Base-by-base conservation (phyloP, 768 basidiomycete species). In the Cantharellus anzutake region DNA sequence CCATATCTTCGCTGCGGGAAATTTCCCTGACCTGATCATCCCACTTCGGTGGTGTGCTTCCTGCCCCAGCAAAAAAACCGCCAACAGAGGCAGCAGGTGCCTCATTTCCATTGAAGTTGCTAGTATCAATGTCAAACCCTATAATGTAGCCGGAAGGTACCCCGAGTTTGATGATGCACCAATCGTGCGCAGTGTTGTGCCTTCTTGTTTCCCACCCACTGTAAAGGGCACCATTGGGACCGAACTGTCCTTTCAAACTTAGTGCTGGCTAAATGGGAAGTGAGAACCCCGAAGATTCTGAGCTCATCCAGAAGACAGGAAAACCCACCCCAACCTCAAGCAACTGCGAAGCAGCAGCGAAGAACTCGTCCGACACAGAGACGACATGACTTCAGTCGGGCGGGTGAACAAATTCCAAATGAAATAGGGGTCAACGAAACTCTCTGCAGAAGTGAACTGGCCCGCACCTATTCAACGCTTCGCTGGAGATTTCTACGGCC, bases 71-170 rank as follows among this genome's bases (percentile, higher is more conserved):
- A 56, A 65, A 67, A 20, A 68, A 59, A 1, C 77, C 80, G 29
- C 86, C 77, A 20, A 97, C 78, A 4, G 86, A 86, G 14, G 80
- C 86, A 58, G 80, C 76, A 3, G 94, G 94, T 1, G 83, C 88
- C 69, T 91, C 88, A 65, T 91, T 91, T 77, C 94, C 96, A 62
- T 83, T 86, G 72, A 99, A 99, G 69, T 93, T 81, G n/a, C 84
- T 75, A 0, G 96, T 98, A 67, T 99, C 96, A 42, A 99, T 78
- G 69, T 97, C 94, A 66, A 96, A 87, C 0, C 92, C 93, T 14
- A 73, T 69, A 56, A 98, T 71, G 2, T 72, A 73, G 0, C 87
- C 86, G 2, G 80, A 63, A 0, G 67, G 75, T 0, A 86, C 81
- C 0, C 92, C 96, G 2, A 98, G 77, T 66, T 82, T 80, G 68